These are phyloP conservation scores for Tranzscheliella williamsii DNA, from an alignment of 1,284 basidiomycete species.

Conservation along the genomic window DNA sequence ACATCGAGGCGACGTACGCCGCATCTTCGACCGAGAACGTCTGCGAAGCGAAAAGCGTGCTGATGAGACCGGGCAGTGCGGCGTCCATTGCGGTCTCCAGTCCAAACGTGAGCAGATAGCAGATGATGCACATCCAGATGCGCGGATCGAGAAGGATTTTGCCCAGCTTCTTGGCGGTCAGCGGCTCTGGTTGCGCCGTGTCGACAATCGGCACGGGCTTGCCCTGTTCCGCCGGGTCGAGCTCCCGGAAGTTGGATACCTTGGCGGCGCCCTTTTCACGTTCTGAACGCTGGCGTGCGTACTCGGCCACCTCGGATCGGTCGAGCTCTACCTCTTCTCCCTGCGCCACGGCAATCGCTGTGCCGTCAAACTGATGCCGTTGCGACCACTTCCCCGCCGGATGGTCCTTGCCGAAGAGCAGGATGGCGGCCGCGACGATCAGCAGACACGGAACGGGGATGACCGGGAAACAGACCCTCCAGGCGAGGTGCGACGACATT, in stretches of 20 bases:
- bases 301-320: conserved; percentile 53
- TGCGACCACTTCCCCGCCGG: conserved; percentile 69
- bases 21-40: conserved; percentile 66
- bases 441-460: conserved; percentile 69
- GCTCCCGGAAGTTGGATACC: conserved; percentile 50
- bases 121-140: conserved; percentile 70
- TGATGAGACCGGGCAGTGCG: conserved; percentile 66
- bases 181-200: conserved; percentile 66
- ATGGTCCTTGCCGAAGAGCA: conserved; percentile 69
- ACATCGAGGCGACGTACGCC: conserved; percentile 63
- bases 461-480: conserved; percentile 68
- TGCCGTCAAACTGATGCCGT: conserved; percentile 65
- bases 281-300: conserved; percentile 30
- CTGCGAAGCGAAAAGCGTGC: conserved; percentile 60
- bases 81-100: conserved; percentile 69
- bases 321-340: conserved; percentile 60
- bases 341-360: conserved; percentile 58
- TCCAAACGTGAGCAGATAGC: conserved; percentile 66
- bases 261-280: conserved; percentile 44
- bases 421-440: conserved; percentile 63
- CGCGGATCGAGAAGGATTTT: conserved; percentile 64
- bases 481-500: conserved; percentile 65
- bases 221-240: conserved; percentile 33
- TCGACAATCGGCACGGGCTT: conserved; percentile 58
- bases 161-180: conserved; percentile 63